Percentiles rank a stretch among this genome's conserved stretches.
Evolutionary conservation across 495 filamentous ascomycete genomes (phyloP).

Genomic region (Oidiodendron maius): DNA sequence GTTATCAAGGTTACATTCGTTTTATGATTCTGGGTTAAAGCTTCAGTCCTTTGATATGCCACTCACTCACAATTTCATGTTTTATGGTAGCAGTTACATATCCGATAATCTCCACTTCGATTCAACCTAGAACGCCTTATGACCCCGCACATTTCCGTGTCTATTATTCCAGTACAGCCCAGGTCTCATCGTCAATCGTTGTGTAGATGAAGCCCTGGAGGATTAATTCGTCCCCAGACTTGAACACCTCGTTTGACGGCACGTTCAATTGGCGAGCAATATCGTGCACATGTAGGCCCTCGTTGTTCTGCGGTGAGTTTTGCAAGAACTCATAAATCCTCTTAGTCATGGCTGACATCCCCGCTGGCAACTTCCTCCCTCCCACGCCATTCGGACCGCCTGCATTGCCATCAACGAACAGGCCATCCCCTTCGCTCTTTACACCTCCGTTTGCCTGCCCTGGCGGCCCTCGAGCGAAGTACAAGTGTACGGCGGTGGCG

Average conservation of each 20-base stretch:
- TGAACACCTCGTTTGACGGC: slow-evolving; percentile 59
- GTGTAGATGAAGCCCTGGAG: slow-evolving; percentile 73
- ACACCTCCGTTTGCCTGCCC: slow-evolving; percentile 33
- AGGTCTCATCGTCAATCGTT: slow-evolving; percentile 83
- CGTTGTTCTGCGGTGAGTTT: slow-evolving; percentile 59
- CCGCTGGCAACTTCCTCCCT: slow-evolving; percentile 31
- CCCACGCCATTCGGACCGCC: slow-evolving; percentile 24
- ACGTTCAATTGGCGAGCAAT: slow-evolving; percentile 61
- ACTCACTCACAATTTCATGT: not conserved
- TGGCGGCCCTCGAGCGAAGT: slow-evolving; percentile 70
- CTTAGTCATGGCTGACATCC: slow-evolving; percentile 49
- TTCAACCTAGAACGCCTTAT: slow-evolving; percentile 5
- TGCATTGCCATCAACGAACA: slow-evolving; percentile 45
- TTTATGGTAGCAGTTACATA: slow-evolving; percentile 6
- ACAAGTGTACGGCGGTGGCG: slow-evolving; percentile 78
- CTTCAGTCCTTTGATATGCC: no score
- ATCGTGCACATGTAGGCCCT: slow-evolving; percentile 72
- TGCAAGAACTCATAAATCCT: slow-evolving; percentile 64
- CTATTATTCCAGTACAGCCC: slow-evolving; percentile 62
- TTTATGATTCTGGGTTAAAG: no score
- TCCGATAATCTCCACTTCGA: slow-evolving; percentile 1
- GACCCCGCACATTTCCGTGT: slow-evolving; percentile 2
- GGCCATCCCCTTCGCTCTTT: slow-evolving; percentile 33
- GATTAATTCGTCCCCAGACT: slow-evolving; percentile 74
- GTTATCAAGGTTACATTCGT: no score